These are phyloP conservation scores for Zygosaccharomyces bailii DNA, from an alignment of 805 yeast genomes.

Conservation along the genomic window DNA sequence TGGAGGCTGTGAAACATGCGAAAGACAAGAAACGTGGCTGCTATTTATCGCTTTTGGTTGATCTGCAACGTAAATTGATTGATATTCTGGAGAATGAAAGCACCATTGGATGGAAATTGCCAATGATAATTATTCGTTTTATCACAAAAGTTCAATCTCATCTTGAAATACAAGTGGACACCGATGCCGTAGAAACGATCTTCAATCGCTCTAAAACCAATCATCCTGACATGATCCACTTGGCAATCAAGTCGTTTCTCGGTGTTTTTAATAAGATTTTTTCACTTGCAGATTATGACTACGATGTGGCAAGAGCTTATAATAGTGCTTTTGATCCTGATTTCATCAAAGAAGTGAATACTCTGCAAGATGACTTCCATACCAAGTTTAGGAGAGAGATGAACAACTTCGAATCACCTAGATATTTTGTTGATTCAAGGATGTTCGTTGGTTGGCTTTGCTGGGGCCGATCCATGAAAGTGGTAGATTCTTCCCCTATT, in stretches of 20 bases:
- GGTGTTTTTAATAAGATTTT: conserved; percentile 48
- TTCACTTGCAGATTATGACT: conserved; percentile 43
- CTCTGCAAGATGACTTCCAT: conserved; percentile 40
- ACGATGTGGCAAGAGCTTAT: conserved; percentile 46
- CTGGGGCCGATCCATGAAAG: conserved; percentile 61
- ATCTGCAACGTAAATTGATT: conserved; percentile 42
- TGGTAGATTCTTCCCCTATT: conserved; percentile 32
- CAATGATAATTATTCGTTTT: conserved; percentile 47
- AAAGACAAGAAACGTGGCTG: conserved; percentile 53
- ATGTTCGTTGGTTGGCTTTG: conserved; percentile 65
- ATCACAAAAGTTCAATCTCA: conserved; percentile 52
- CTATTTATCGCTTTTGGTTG: conserved; percentile 41
- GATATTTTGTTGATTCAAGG: conserved; percentile 55
- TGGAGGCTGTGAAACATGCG: conserved; percentile 57
- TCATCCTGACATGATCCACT: conserved; percentile 64
- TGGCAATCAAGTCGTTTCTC: conserved; percentile 58
- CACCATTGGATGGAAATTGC: conserved; percentile 51
- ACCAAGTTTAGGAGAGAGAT: conserved; percentile 50
- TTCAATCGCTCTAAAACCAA: conserved; percentile 49
- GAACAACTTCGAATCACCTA: conserved; percentile 44
- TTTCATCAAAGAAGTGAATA: conserved; percentile 43
- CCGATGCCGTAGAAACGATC: conserved; percentile 42
- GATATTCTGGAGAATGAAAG: conserved; percentile 17
- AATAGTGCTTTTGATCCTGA: conserved; percentile 42
- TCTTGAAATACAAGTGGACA: conserved; percentile 45